Evolutionary conservation across 331 rosid species (phyloP).

Genomic region (Pyrus hybrid): DNA sequence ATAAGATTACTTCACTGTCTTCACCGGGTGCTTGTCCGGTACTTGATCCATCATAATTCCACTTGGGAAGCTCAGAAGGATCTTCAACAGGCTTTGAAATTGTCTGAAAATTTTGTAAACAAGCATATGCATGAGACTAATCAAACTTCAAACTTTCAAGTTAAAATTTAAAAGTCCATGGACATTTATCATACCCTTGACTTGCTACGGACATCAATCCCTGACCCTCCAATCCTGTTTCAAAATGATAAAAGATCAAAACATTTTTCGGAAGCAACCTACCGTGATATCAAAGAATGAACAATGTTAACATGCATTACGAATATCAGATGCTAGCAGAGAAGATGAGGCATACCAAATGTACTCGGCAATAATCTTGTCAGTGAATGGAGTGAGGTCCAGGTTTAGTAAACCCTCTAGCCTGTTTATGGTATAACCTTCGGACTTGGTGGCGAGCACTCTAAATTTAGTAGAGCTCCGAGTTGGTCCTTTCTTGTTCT

Average conservation of each 20-base stretch:
- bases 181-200: slow-evolving; percentile 58
- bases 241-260: slow-evolving; percentile 1
- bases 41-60: slow-evolving; percentile 99
- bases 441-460: slow-evolving; percentile 56
- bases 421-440: slow-evolving; percentile 61
- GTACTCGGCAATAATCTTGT: slow-evolving; percentile 91
- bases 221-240: slow-evolving; percentile 90
- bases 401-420: slow-evolving; percentile 64
- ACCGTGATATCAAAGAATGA: background rate
- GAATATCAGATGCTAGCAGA: slow-evolving; percentile 7
- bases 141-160: background rate
- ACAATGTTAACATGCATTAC: background rate
- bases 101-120: slow-evolving; percentile 44
- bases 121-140: slow-evolving; percentile 11
- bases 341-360: slow-evolving; percentile 49
- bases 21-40: slow-evolving; percentile 99
- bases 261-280: background rate
- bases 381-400: slow-evolving; percentile 72
- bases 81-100: slow-evolving; percentile 77
- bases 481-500: slow-evolving; percentile 47
- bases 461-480: slow-evolving; percentile 47
- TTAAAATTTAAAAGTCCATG: background rate
- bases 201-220: slow-evolving; percentile 92
- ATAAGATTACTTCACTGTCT: slow-evolving; percentile 97
- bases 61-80: slow-evolving; percentile 96